Percentiles rank a stretch among this genome's conserved stretches.
phyloP scores from a whole-genome alignment of 257 asterid genomes.

The Solanum rostratum region DNA sequence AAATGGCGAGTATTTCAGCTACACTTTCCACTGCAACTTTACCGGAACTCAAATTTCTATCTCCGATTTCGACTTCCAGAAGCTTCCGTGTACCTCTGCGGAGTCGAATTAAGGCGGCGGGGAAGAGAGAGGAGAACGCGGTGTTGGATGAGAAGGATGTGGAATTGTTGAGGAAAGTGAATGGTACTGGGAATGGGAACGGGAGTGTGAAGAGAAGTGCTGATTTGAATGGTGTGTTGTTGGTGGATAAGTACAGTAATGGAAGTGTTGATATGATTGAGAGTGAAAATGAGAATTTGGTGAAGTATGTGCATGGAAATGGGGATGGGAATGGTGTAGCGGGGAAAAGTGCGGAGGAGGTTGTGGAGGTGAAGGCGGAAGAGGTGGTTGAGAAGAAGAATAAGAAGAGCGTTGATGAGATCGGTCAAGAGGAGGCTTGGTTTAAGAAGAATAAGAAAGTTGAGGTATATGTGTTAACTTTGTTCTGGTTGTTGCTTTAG shows the following conservation, averaged over 20 bases:
- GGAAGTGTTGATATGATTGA: conserved; percentile 29
- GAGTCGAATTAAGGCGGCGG: conserved; percentile 16
- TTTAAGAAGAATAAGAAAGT: conserved; percentile 43
- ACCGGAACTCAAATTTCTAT: conserved; percentile 23
- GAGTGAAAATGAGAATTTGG: conserved; percentile 28
- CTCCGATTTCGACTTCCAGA: conserved; percentile 29
- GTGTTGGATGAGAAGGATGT: conserved; percentile 37
- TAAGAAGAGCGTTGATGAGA: conserved; percentile 60
- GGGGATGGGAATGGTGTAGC: conserved; percentile 21
- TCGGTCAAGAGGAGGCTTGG: conserved; percentile 94
- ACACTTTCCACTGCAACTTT: conserved; percentile 21
- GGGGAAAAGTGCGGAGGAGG: conserved; percentile 6
- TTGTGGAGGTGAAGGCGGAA: conserved; percentile 21
- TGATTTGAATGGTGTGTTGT: conserved; percentile 3
- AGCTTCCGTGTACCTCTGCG: conserved; percentile 22
- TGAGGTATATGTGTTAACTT: conserved; percentile 35
- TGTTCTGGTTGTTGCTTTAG: not conserved
- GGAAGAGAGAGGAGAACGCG: conserved; percentile 31
- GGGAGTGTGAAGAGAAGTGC: conserved; percentile 11
- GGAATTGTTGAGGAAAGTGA: conserved; percentile 25
- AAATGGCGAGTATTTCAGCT: conserved; percentile 33
- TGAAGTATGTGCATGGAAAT: conserved; percentile 44
- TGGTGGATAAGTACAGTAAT: conserved; percentile 31
- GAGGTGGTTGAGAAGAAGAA: conserved; percentile 14
- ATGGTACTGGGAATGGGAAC: conserved; percentile 42